Conservation (phyloP, 2,329 filamentous ascomycete species). For the Neopestalotiopsis clavispora region DNA sequence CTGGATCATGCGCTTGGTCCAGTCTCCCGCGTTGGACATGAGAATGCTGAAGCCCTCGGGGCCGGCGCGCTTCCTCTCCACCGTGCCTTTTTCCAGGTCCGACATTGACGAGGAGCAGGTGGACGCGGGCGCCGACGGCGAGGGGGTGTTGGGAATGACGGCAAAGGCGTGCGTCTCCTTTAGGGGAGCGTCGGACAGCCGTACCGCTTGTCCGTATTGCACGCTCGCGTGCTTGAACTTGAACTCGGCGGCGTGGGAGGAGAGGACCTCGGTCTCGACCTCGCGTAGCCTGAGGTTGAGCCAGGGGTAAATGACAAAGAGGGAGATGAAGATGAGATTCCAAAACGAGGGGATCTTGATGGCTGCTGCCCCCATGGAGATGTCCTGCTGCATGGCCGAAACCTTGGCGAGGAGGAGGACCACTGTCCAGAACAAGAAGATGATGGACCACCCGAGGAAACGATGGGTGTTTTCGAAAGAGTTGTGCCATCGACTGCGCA, state of each 20-base stretch:
- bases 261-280: constrained; percentile 63
- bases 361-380: constrained; percentile 38
- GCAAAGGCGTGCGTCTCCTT: constrained; percentile 68
- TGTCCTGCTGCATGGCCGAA: constrained; percentile 35
- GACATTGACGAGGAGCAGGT: neutral
- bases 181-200: constrained; percentile 57
- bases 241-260: constrained; percentile 64
- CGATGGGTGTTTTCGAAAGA: constrained; percentile 62
- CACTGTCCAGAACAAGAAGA: constrained; percentile 57
- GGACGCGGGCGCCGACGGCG: constrained; percentile 12
- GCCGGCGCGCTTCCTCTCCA: neutral
- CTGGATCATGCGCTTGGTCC: constrained; percentile 62
- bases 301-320: constrained; percentile 66
- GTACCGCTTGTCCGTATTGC: constrained; percentile 52
- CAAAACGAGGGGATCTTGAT: constrained; percentile 53
- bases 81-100: neutral
- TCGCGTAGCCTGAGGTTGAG: constrained; percentile 61
- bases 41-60: constrained; percentile 58
- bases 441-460: constrained; percentile 59
- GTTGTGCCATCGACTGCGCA: constrained; percentile 58
- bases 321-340: constrained; percentile 60
- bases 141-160: constrained; percentile 52
- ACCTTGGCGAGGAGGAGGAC: constrained; percentile 43
- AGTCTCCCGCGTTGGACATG: constrained; percentile 68
- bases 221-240: constrained; percentile 59